Evolutionary conservation across 78 protist genomes (phyloP), one percentile per base, ranked within the genome.

Genomic region (Carpediemonas membranifera): DNA sequence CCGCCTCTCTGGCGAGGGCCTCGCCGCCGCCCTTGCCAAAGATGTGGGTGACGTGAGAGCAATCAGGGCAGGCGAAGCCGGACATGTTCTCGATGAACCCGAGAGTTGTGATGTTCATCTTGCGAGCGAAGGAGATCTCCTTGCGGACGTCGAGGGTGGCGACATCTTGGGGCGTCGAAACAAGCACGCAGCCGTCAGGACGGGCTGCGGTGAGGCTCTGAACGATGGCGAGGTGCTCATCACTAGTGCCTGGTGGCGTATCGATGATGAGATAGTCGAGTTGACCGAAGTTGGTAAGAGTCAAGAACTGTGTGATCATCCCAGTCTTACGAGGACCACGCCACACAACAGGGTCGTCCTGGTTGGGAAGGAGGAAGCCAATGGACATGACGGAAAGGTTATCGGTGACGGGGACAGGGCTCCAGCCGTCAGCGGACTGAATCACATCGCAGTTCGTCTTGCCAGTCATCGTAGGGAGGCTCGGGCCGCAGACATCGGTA

Each of bases 171-270:
- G 99, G 98, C 9, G 99, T 92, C 0, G 98, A 92, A 11, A 96
- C 88, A 7, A 96, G 53, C 2, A 96, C 74, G 0, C 98, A 97
- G 7, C 95, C 98, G 50, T 54, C 73, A 11, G 14, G 21, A 24
- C 30, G 36, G 0, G 81, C 60, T 0, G 63, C 50, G 47, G 67
- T 47, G 28, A 96, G 78, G 47, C 59, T 71, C 51, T 82, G 74
- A 5, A 87, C 89, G 31, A 90, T 50, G 5, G 96, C 75, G 34
- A 96, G 50, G 85, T 96, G 99, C 74, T 96, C 99, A 70, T 96
- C 99, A 0, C 95, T 88, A 0, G 99, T 96, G 21, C 99, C 99
- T 18, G 92, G 90, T 2, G 99, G 99, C 15, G 99, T 94, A 73
- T 95, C 99, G 30, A 96, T 57, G 3, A 95, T 28, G 9, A 96